Percentiles rank a stretch among this genome's conserved stretches.
phyloP scores from a whole-genome alignment of 768 basidiomycete genomes.

The Termitomyces sp. region DNA sequence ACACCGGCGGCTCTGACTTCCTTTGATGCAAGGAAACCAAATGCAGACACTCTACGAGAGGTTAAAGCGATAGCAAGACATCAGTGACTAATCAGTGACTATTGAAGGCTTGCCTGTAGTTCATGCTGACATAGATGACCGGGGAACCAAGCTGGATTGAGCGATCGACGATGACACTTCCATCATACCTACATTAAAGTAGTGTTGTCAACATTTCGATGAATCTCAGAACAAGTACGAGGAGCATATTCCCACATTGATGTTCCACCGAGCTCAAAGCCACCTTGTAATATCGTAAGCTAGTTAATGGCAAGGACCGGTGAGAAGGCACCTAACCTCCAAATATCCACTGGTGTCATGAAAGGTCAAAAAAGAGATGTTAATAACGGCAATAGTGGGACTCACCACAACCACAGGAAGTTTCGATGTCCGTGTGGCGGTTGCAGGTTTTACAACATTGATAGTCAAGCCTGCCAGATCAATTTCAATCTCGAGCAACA shows the following conservation, averaged over 20 bases:
- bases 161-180: conserved; percentile 37
- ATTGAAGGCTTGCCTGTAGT: conserved; percentile 34
- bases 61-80: not conserved
- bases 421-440: conserved; percentile 27
- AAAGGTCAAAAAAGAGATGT: not conserved
- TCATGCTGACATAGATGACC: conserved; percentile 50
- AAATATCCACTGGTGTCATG: conserved; percentile 31
- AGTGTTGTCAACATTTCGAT: not conserved
- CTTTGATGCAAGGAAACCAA: conserved; percentile 43
- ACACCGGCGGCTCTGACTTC: conserved; percentile 42
- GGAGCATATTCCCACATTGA: conserved; percentile 32
- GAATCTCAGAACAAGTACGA: conserved; percentile 18
- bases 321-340: conserved; percentile 19
- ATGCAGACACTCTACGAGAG: conserved; percentile 17
- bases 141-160: conserved; percentile 40
- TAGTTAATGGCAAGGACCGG: not conserved
- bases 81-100: not conserved
- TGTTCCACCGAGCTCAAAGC: conserved; percentile 24
- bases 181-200: conserved; percentile 33
- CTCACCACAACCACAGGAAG: conserved; percentile 41
- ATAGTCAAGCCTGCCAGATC: conserved; percentile 33
- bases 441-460: conserved; percentile 38
- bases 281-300: conserved; percentile 20
- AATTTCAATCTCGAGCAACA: conserved; percentile 15
- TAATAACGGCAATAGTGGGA: not conserved